Evolutionary conservation across 2,329 filamentous ascomycete genomes (phyloP).

Genomic region (Colletotrichum sp.): DNA sequence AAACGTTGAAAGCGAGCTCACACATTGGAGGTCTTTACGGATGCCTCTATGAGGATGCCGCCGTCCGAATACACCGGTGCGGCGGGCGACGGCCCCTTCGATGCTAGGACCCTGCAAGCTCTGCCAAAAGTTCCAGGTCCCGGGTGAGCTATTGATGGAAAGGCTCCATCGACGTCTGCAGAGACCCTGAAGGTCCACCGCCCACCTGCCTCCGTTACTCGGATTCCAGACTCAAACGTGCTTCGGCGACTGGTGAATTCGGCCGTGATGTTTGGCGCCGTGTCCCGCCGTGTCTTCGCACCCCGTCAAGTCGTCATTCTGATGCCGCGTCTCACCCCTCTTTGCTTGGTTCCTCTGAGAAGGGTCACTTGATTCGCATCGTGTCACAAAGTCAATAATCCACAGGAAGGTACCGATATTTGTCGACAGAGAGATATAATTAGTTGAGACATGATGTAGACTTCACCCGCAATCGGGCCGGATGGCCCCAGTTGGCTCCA

Average conservation of each 20-base stretch:
- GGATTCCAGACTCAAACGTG: neutral
- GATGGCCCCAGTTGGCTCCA: neutral
- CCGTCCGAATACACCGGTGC: neutral
- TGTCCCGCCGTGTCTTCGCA: neutral
- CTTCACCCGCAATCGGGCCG: neutral
- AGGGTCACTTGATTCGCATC: neutral
- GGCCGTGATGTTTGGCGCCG: neutral
- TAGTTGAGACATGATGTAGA: neutral
- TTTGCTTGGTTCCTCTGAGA: neutral
- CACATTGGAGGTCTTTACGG: neutral
- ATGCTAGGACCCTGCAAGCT: constrained; percentile 4
- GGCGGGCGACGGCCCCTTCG: neutral
- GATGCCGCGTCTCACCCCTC: neutral
- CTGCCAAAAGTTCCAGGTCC: neutral
- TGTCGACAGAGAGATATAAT: neutral
- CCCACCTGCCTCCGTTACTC: constrained; percentile 4
- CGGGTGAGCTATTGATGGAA: neutral
- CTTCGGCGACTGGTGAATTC: neutral
- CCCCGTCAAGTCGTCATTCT: neutral
- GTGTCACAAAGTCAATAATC: neutral
- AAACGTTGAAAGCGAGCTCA: neutral
- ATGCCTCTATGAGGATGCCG: neutral
- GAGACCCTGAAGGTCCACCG: neutral
- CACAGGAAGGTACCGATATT: neutral
- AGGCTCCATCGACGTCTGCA: neutral